These are phyloP conservation scores for Rutstroemia sp. DNA, from an alignment of 2,329 filamentous ascomycete species.

Conservation along the genomic window DNA sequence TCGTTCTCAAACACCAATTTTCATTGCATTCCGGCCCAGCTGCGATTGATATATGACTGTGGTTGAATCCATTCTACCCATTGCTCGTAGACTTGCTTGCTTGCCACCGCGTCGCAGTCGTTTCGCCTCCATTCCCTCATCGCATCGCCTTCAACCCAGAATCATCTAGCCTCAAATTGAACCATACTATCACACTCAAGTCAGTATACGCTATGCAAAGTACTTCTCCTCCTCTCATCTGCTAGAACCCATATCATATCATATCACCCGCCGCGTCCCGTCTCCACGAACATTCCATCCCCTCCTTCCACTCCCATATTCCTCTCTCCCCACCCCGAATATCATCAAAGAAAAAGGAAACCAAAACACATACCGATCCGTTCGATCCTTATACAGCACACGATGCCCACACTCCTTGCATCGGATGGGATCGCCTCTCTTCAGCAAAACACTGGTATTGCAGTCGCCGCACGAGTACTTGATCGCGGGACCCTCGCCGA, in stretches of 20 bases:
- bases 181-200: conserved; percentile 64
- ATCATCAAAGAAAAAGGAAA: not conserved
- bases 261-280: not conserved
- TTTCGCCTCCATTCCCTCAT: not conserved
- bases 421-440: conserved; percentile 71
- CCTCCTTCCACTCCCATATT: not conserved
- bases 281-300: not conserved
- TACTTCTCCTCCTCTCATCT: not conserved
- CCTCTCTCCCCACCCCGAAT: not conserved
- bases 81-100: no score
- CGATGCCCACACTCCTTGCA: conserved; percentile 93
- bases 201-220: not conserved
- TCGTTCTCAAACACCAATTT: no score
- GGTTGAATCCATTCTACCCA: no score
- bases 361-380: conserved; percentile 68
- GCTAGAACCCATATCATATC: not conserved
- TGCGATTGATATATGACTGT: no score
- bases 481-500: conserved; percentile 47
- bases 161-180: conserved; percentile 86
- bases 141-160: not conserved
- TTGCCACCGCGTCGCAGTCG: no score
- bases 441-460: conserved; percentile 66
- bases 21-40: no score
- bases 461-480: conserved; percentile 79
- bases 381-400: conserved; percentile 95